Evolutionary conservation across 164 flowering plant species (phyloP).

Genomic region (Brasenia schreberi): DNA sequence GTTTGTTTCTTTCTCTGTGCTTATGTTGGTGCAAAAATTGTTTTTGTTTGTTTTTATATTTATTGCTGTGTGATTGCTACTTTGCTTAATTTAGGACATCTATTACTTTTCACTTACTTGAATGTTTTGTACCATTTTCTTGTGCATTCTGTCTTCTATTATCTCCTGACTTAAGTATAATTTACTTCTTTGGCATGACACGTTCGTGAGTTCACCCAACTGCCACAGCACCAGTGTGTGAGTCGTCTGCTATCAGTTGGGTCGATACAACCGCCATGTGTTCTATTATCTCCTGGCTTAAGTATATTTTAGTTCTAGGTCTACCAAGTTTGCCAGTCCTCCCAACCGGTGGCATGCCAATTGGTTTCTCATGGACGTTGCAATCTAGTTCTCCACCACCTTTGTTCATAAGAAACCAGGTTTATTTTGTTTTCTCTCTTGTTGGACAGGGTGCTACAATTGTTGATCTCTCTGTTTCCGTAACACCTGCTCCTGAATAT

Average conservation of each 20-base stretch:
- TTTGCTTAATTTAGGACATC: too few species aligned
- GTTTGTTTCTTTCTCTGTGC: slow-evolving; percentile 21
- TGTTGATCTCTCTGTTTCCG: slow-evolving; percentile 59
- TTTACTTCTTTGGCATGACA: too few species aligned
- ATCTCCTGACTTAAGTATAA: too few species aligned
- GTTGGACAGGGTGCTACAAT: slow-evolving; percentile 84
- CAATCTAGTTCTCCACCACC: not conserved
- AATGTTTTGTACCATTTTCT: not conserved
- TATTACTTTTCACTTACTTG: not conserved
- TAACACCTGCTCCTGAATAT: slow-evolving; percentile 61
- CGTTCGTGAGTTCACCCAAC: too few species aligned
- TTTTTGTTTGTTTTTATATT: not conserved
- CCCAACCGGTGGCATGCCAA: not conserved
- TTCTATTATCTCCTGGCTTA: not conserved
- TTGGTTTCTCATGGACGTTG: not conserved
- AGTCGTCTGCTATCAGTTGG: not conserved
- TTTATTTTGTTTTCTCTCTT: not conserved
- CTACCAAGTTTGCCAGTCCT: not conserved
- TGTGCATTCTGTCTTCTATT: not conserved
- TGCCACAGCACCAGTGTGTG: too few species aligned
- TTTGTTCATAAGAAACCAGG: not conserved
- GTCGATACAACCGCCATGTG: not conserved
- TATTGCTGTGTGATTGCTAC: not conserved
- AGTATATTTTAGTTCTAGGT: not conserved
- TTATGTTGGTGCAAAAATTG: not conserved